Evolutionary conservation across 2,329 filamentous ascomycete genomes (phyloP), one percentile per base, ranked within the genome.

Genomic region (Cladosporium sp.): DNA sequence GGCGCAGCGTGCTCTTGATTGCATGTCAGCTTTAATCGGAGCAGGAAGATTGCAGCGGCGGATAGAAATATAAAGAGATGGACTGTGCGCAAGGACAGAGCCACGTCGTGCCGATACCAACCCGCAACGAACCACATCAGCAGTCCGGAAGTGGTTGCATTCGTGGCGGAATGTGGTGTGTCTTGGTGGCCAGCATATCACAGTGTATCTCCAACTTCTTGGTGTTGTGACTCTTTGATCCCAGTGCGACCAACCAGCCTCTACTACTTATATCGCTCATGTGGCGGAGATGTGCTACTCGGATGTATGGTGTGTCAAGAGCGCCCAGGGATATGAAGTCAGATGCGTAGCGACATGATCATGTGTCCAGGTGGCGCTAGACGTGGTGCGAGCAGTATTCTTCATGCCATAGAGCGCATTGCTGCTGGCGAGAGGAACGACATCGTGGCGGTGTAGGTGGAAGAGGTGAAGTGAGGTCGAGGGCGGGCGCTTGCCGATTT

Each of bases 381-480:
- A 32, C 8, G 30, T 26, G 5, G 30, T 4, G 23, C 21, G 10
- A 18, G 5, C 11, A 13, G 21, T 34, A 8, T 23, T 21, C 10
- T 57, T 25, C 54, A 25, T 34, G 32, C 16, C 39, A 16, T 26
- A 13, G 21, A 43, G 39, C 23, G 56, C 14, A 26, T 16, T 28
- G 23, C 23, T n/a, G 18, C 34, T 28, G 34, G 23, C 34, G 32
- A 25, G 54, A 36, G 56, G 25, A 14, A 23, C 13, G 8, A 14
- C 11, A 13, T 46, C n/a, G 49, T 30, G 48, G 48, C 48, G 46
- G 59, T 21, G 28, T 28, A 32, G 48, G 32, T 23, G 5, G 49
- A 56, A 6, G 34, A 46, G 60, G 18, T 54, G 60, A 63, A 53
- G 60, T 63, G 60, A 63, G 60, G 60, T 63, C 60, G 60, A 63